Evolutionary conservation across 176 grass and related monocot genomes (phyloP), one percentile per base, ranked within the genome.

Genomic region (Eleusine indica): DNA sequence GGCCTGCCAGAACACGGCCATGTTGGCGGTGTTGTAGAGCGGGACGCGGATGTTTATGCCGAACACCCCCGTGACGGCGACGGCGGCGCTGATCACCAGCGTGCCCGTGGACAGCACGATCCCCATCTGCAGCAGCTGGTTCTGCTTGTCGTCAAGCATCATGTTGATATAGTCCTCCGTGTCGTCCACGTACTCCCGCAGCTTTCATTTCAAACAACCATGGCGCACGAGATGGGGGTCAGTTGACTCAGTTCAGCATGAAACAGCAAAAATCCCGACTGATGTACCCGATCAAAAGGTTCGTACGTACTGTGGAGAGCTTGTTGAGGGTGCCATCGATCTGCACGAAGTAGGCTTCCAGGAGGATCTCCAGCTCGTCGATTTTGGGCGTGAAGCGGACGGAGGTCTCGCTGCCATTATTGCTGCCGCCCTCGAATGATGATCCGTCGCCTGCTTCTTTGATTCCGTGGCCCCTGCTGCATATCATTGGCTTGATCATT

Each of bases 141-240:
- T 94, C 74, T 94, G 93, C 69, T 92, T 94, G 52, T 94, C 93
- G 40, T 94, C 93, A 51, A 92, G 81, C 93, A 94, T 94, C 41
- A 94, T 94, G 84, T 94, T 94, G 69, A 95, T 92, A 56, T 92
- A 92, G 60, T 95, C 90, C 70, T 92, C 93, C 3, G 93, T 95
- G 73, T 92, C 90, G 25, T 92, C 90, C 44, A 95, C 90, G 38
- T 95, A 95, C 79, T 95, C 93, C 71, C 88, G 85, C 83, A 95
- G 71, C 93, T 53, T 53, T 9, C 43, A 9, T 8, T 35, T 46
- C 10, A 35, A 35, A 35, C 43, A 1, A 18, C 19, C 6, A 21
- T 19, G 32, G 32, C 32, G 32, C 32, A 35, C 32, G 32, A 35
- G 32, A 35, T 35, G 32, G 32, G 32, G 32, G 32, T 35, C 32